Conservation (phyloP, 2,329 filamentous ascomycete species). For the Basipetospora sp. region DNA sequence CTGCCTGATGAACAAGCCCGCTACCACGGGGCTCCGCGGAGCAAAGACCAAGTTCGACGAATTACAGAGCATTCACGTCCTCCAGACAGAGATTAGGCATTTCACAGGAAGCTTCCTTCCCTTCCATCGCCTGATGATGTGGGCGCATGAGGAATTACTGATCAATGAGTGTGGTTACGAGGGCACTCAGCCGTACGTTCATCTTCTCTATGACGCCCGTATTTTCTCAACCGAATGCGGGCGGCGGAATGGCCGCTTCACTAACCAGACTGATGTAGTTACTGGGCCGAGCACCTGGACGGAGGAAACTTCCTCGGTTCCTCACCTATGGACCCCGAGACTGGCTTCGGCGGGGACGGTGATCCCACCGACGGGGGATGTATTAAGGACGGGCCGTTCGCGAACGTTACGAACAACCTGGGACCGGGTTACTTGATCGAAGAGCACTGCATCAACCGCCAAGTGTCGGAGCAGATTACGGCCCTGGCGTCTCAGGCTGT, state of each 20-base stretch:
- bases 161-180: constrained; percentile 8
- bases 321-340: constrained; percentile 5
- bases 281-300: constrained; percentile 7
- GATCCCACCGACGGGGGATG: constrained; percentile 2
- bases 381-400: constrained; percentile 7
- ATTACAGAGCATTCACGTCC: constrained; percentile 6
- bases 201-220: background rate
- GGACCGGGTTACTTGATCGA: constrained; percentile 6
- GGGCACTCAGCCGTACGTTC: constrained; percentile 5
- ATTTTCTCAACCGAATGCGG: background rate
- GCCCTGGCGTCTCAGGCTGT: background rate
- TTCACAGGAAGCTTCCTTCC: constrained; percentile 6
- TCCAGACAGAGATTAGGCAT: constrained; percentile 6
- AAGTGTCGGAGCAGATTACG: constrained; percentile 4
- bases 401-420: constrained; percentile 7
- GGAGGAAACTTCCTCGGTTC: constrained; percentile 6
- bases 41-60: constrained; percentile 8
- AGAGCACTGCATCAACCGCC: constrained; percentile 6
- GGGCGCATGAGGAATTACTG: constrained; percentile 5
- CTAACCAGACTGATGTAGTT: background rate
- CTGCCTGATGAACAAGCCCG: constrained; percentile 6
- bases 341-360: constrained; percentile 6
- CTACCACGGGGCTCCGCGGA: constrained; percentile 1
- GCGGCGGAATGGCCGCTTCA: background rate
- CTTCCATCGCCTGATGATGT: constrained; percentile 8